Evolutionary conservation across 2,329 filamentous ascomycete species (phyloP), one percentile per base, ranked within the genome.

Genomic region (Ustilaginoidea virens): DNA sequence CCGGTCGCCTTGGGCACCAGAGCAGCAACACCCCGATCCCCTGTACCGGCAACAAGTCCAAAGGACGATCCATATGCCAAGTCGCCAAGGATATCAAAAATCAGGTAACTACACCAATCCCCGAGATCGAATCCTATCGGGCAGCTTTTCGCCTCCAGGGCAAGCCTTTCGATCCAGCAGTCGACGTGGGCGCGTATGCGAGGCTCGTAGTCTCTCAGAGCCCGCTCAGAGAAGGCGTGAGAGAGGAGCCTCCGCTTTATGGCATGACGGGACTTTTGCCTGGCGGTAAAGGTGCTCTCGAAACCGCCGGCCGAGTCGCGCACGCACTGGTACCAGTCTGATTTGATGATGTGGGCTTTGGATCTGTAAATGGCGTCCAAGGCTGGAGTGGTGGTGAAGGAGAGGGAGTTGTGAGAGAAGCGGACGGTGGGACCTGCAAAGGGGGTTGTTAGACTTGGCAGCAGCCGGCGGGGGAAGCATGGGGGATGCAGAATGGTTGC

Each of bases 21-120:
- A 2, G 17, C 24, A 6, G 39, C 37, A 5, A 43, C 30, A 18
- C 32, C 29, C 16, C 35, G 37, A 7, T 42, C 18, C n/a, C 37
- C 16, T 11, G 32, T 36, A 4, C 23, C 29, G 5, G 30, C 37
- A 17, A 36, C 39, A 31, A 43, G 34, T 5, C 30, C 36, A 33
- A 41, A 42, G 1, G 39, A 33, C 21, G 36, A 39, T 7, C 39
- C 36, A 23, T 40, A 42, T 25, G 31, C 41, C 3, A 42, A 30
- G 25, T 42, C 39, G 3, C 37, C 39, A 2, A 42, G 21, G 18
- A 39, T 41, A 8, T 42, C 39, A 26, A 39, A 39, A 23, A 40
- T 33, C 15, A 43, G 29, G 19, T 36, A 31, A 13, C 41, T 35
- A 7, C 29, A 31, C 37, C 40, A 42, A 3, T 38, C 21, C 11